These are phyloP conservation scores for Takashimella koratensis DNA, from an alignment of 1,284 basidiomycete genomes.

Conservation along the genomic window DNA sequence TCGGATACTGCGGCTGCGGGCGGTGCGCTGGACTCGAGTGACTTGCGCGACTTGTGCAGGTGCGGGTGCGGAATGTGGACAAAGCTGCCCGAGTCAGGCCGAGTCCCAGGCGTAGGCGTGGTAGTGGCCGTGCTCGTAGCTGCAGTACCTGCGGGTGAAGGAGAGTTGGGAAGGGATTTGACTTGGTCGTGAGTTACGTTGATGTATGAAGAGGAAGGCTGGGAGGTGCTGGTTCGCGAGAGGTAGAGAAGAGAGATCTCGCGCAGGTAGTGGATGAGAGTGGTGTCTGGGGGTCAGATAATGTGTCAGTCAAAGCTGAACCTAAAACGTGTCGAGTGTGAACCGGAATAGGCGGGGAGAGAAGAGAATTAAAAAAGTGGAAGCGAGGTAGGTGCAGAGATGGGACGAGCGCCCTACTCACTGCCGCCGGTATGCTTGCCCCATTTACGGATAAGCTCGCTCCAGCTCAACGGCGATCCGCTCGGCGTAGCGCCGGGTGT, in stretches of 20 bases:
- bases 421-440: slow-evolving; percentile 69
- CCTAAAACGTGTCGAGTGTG: not conserved
- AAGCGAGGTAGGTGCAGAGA: not conserved
- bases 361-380: slow-evolving; percentile 32
- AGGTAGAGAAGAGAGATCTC: slow-evolving; percentile 44
- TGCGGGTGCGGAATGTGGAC: not conserved
- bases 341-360: not conserved
- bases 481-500: slow-evolving; percentile 63
- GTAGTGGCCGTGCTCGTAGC: slow-evolving; percentile 1
- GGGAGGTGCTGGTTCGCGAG: slow-evolving; percentile 22
- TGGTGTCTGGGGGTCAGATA: slow-evolving; percentile 26
- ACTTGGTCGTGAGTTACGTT: slow-evolving; percentile 36
- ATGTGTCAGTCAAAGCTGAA: not conserved
- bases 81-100: slow-evolving; percentile 4
- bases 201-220: slow-evolving; percentile 32
- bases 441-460: slow-evolving; percentile 78
- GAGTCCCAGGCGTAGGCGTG: not conserved
- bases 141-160: not conserved
- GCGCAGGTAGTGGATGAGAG: slow-evolving; percentile 36
- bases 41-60: not conserved
- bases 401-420: slow-evolving; percentile 31
- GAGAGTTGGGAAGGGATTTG: not conserved
- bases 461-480: slow-evolving; percentile 63
- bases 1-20: not conserved
- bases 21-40: not conserved